Evolutionary conservation across 345 rosid genomes (phyloP), one percentile per base, ranked within the genome.

Genomic region (Balakata baccata): DNA sequence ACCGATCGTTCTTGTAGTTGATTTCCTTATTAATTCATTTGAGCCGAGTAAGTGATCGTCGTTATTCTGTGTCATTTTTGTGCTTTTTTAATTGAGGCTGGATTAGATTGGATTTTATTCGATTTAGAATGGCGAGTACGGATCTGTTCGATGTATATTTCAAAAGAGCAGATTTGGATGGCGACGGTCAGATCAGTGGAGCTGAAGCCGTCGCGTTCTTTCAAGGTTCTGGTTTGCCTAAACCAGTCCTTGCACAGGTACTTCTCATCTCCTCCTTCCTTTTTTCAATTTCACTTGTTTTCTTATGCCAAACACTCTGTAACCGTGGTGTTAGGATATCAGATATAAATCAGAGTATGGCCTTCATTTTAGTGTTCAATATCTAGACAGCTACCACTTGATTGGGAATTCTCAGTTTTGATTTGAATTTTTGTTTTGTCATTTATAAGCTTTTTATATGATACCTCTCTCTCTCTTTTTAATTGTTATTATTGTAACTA

Each of bases 181-280:
- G 96, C 49, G 99, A 95, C 75, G 96, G 99, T 75, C 97, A 91
- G 83, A 95, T 95, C 84, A 92, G 98, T 75, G 98, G 99, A 69
- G 90, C 89, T 77, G 99, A 95, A 84, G 97, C 98, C 62, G 99
- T 92, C 62, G 90, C 87, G 75, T 95, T 95, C 91, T 92, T 89
- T 75, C 98, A 91, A 75, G 96, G 92, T 70, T 86, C 94, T 65
- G 88, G 92, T 83, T 85, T 95, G 79, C 90, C 97, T 79, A 91
- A 87, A 79, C 86, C 74, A 58, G 92, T 92, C 76, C 97, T 92
- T 71, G 96, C 99, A 72, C 96, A 91, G 99, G 99, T 95, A 29
- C 70, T 56, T 43, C 10, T 0, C 77, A 25, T 63, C 37, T 57
- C 59, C 23, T 69, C 45, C 22, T 65, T 16, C 20, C 23, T 20